Evolutionary conservation across 345 rosid species (phyloP).

Genomic region (Eucalyptus pauciflora): DNA sequence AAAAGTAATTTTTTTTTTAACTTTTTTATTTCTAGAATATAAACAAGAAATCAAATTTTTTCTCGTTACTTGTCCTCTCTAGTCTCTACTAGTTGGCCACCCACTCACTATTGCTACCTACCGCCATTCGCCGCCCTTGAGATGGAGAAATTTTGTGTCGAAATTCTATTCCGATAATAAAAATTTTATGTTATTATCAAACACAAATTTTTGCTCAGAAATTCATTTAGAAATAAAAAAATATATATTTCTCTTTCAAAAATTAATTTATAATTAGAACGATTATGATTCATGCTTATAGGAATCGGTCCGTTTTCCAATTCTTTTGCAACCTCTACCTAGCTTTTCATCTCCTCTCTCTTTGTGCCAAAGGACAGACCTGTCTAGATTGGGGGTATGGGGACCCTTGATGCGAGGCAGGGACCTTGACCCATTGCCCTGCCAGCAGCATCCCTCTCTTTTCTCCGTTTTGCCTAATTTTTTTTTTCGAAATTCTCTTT

Average conservation of each 20-base stretch:
- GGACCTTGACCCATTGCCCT: not conserved
- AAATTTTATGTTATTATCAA: rapidly evolving
- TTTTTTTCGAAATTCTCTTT: not conserved
- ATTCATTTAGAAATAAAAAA: rapidly evolving
- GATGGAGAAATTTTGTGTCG: too few species aligned
- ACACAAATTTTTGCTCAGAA: rapidly evolving
- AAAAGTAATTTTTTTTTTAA: too few species aligned
- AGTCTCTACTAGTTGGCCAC: too few species aligned
- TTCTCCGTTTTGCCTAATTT: not conserved
- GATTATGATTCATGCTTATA: rapidly evolving
- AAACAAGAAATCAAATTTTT: too few species aligned
- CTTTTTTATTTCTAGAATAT: too few species aligned
- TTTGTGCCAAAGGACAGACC: too few species aligned
- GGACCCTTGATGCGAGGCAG: too few species aligned
- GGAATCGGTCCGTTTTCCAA: rapidly evolving
- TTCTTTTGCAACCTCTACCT: rapidly evolving
- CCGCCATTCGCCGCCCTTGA: rapidly evolving
- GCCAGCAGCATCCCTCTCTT: not conserved
- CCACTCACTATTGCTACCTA: too few species aligned
- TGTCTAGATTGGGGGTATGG: too few species aligned
- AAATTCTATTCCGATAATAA: rapidly evolving
- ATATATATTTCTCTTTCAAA: rapidly evolving
- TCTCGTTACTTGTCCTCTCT: rapidly evolving
- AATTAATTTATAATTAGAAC: too few species aligned
- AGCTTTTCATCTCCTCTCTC: too few species aligned